Conservation (phyloP, 495 filamentous ascomycete species). For the Jackrogersella multiformis region DNA sequence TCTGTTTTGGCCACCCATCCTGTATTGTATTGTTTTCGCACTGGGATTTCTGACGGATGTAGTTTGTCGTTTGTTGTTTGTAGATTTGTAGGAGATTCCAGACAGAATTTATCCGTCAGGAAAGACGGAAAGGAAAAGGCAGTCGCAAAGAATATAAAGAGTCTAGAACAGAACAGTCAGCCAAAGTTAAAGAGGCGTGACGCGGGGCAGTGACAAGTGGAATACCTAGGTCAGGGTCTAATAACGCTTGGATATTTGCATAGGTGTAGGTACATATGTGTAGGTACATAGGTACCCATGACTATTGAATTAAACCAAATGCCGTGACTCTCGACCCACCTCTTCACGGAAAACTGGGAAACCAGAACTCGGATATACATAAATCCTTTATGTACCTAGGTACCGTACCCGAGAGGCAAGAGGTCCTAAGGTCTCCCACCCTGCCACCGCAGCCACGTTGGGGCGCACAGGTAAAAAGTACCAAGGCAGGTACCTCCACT, state of each 20-base stretch:
- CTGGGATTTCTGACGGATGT: background rate
- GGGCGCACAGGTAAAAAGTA: conserved; percentile 14
- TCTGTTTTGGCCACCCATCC: conserved; percentile 75
- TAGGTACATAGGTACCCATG: no score
- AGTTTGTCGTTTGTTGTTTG: no score
- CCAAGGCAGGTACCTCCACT: background rate
- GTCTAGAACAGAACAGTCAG: conserved; percentile 20
- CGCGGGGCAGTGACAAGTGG: conserved; percentile 38
- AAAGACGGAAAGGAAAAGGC: conserved; percentile 23
- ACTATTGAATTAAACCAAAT: background rate
- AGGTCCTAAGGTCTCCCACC: no score
- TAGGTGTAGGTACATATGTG: no score
- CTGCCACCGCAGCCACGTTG: no score
- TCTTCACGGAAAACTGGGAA: background rate
- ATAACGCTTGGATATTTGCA: conserved; percentile 7
- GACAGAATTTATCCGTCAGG: conserved; percentile 21
- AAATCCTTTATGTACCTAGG: conserved; percentile 31
- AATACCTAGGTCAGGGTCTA: no score
- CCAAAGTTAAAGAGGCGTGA: conserved; percentile 11
- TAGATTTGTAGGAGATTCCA: conserved; percentile 15
- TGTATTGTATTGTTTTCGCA: conserved; percentile 30
- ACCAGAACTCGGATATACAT: conserved; percentile 30
- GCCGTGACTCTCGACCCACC: conserved; percentile 1
- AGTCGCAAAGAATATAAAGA: conserved; percentile 22
- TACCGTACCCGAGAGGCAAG: no score